Evolutionary conservation across 306 rosid genomes (phyloP), one percentile per base, ranked within the genome.

Genomic region (Vachellia collinsii): DNA sequence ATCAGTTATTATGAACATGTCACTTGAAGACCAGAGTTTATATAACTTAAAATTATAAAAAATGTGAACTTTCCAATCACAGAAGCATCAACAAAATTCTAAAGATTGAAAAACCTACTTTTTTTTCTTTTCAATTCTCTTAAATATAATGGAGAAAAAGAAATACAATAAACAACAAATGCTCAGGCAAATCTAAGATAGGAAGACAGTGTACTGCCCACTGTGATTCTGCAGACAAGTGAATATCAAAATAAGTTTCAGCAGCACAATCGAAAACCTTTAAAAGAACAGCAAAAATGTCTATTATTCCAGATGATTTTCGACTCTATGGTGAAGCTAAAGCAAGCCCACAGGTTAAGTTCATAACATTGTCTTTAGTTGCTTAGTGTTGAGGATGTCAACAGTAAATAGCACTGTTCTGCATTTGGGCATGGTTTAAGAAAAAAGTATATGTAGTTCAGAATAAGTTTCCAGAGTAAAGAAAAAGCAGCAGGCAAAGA

Each of bases 21-120:
- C 44, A 59, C 58, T 75, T 77, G 51, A 53, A 76, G 34, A 76
- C 65, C 81, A 83, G 47, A 75, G 66, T 76, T 79, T 75, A 62
- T 65, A 44, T 56, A 22, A 58, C 48, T 42, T 17, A 56, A 37
- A 20, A 17, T 39, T 63, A 39, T 62, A 42, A 47, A 68, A 63
- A 62, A 71, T 34, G 29, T 61, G 16, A 64, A 3, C n/a, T 64
- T 13, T 13, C 63, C 34, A n/a, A 63, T 65, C 11, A 73, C 14
- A 50, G 38, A 37, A 77, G 34, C 80, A 17, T 47, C 78, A 53
- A n/a, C 10, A 63, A 9, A 36, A 48, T 63, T 72, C 53, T 13
- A 50, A 8, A 62, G 43, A 72, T 20, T 61, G n/a, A 46, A 22
- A 73, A 62, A 16, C 19, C 0, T 4, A 12, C 2, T n/a, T n/a